Conservation (phyloP, 768 basidiomycete genomes). For the Saitozyma sp. region DNA sequence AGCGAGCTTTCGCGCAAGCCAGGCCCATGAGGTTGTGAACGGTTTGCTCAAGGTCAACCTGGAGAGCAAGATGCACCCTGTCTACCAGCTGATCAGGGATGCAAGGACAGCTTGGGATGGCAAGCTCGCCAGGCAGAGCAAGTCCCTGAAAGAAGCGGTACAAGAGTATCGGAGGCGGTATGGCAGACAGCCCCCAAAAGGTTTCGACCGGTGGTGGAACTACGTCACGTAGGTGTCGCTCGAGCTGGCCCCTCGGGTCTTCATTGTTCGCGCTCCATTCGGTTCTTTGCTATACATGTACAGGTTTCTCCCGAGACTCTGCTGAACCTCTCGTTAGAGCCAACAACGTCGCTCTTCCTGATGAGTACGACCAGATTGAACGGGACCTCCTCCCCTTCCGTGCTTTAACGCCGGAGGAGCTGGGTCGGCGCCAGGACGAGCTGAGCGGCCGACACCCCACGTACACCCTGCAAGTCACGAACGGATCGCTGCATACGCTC, state of each 20-base stretch:
- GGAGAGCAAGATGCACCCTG: conserved; percentile 41
- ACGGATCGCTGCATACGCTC: conserved; percentile 27
- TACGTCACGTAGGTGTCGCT: conserved; percentile 60
- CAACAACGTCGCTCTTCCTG: conserved; percentile 33
- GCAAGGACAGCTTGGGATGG: conserved; percentile 40
- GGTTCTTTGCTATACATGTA: no score
- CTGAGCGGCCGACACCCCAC: conserved; percentile 21
- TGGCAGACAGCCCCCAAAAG: conserved; percentile 73
- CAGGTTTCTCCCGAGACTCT: no score
- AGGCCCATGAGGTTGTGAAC: conserved; percentile 24
- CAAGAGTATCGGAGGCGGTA: conserved; percentile 78
- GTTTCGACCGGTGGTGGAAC: conserved; percentile 87
- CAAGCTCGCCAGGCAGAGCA: conserved; percentile 63
- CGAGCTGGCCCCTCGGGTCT: background rate
- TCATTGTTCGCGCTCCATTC: no score
- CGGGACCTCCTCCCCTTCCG: conserved; percentile 81
- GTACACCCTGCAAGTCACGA: conserved; percentile 27
- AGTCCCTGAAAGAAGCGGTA: conserved; percentile 73
- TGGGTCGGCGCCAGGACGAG: conserved; percentile 32
- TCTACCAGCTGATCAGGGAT: conserved; percentile 43
- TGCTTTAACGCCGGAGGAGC: conserved; percentile 61
- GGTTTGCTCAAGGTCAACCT: conserved; percentile 35
- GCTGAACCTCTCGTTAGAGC: conserved; percentile 6
- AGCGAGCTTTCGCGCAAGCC: background rate
- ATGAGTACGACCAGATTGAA: conserved; percentile 50